Evolutionary conservation across 768 basidiomycete species (phyloP), one percentile per base, ranked within the genome.

Genomic region (Chalciporus pseudorubinellus): DNA sequence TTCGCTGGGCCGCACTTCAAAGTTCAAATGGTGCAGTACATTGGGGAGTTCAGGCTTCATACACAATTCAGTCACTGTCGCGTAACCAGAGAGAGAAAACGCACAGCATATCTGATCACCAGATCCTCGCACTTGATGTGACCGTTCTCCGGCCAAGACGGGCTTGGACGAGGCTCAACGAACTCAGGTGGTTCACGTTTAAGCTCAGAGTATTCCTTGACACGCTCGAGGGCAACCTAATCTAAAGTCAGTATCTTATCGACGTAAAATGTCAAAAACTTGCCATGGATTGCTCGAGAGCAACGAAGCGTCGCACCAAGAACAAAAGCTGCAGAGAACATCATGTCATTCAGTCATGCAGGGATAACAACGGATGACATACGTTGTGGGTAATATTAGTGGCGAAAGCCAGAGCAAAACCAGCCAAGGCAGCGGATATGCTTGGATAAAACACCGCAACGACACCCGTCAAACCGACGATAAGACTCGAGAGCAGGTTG

Each of bases 251-350:
- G 47, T 44, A 39, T 33, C 18, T 24, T 20, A 36, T 47, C 11
- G 1, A 13, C n/a, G 34, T 18, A 34, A 31, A 18, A 20, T 26
- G 7, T 19, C 20, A 14, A 34, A n/a, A 14, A 22, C 67, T 48
- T 51, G 90, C 93, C 92, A 97, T 93, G 12, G 88, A 88, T 68
- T 97, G 93, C 63, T 97, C 92, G 18, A 95, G 73, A 18, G 88
- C 83, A 24, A 95, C 92, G 56, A 92, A 92, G 40, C 90, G 80
- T 45, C 89, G 80, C 43, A 92, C 85, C 71, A 86, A 70, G 70
- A 87, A 84, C 46, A 87, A 61, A 26, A 89, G 62, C 77, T 77
- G 63, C 44, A 55, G 14, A 8, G 34, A 20, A 46, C 19, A n/a
- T 33, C 18, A 56, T 16, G 10, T 74, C 46, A 69, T 58, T 39